Evolutionary conservation across 257 asterid species (phyloP).

Genomic region (Solanum habrochaites): DNA sequence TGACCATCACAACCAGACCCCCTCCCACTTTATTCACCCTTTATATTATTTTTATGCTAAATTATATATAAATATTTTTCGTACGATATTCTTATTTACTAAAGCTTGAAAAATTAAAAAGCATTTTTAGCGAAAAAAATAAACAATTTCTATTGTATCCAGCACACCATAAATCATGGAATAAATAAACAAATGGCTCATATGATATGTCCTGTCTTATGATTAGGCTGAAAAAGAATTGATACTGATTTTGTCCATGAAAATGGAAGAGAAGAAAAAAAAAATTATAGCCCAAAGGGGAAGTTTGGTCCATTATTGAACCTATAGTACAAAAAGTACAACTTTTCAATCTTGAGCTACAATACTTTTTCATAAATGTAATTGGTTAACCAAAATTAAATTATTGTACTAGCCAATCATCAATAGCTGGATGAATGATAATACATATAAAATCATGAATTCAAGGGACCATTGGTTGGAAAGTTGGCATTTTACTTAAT

Average conservation of each 20-base stretch:
- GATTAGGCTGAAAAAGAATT: not conserved
- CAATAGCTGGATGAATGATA: not conserved
- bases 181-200: not conserved
- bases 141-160: no score
- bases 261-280: not conserved
- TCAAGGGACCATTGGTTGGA: not conserved
- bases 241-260: not conserved
- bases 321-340: not conserved
- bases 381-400: not conserved
- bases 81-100: no score
- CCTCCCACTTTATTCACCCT: no score
- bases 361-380: not conserved
- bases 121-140: no score
- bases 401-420: not conserved
- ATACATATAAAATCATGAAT: no score
- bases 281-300: not conserved
- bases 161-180: not conserved
- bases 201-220: not conserved
- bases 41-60: no score
- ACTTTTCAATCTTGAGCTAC: not conserved
- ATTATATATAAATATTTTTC: no score
- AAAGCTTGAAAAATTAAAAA: no score
- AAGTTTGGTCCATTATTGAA: no score
- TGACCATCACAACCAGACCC: no score
- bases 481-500: not conserved